phyloP scores from a whole-genome alignment of 495 filamentous ascomycete species.

The Hypomontagnella monticulosa region DNA sequence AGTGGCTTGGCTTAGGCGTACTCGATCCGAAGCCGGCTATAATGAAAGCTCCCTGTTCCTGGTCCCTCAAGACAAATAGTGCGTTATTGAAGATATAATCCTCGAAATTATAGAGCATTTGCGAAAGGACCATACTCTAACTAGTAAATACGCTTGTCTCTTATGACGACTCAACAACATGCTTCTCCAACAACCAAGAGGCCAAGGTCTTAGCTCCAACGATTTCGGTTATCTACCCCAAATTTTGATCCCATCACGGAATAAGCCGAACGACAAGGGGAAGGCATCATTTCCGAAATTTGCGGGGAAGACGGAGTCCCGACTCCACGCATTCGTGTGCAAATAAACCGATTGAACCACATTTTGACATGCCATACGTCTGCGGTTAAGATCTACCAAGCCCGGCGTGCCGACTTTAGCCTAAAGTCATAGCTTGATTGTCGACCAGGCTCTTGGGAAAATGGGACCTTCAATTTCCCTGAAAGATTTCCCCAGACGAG shows the following conservation, averaged over 20 bases:
- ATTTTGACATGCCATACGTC: slow-evolving; percentile 11
- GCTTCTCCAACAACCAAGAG: background rate
- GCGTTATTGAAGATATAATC: no score
- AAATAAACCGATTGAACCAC: slow-evolving; percentile 28
- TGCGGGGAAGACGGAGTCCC: slow-evolving; percentile 18
- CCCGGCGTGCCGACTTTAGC: slow-evolving; percentile 26
- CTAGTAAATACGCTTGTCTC: background rate
- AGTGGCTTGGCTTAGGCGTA: no score
- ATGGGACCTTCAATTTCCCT: slow-evolving; percentile 1
- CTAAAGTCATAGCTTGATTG: slow-evolving; percentile 23
- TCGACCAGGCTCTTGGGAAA: slow-evolving; percentile 33
- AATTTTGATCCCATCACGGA: slow-evolving; percentile 16
- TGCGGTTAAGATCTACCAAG: slow-evolving; percentile 21
- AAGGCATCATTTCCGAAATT: slow-evolving; percentile 6
- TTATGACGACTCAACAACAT: background rate
- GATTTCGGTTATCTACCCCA: slow-evolving; percentile 29
- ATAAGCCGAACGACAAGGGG: background rate
- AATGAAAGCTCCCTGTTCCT: no score
- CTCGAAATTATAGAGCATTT: no score
- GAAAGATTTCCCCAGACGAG: slow-evolving; percentile 7
- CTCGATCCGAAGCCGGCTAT: no score
- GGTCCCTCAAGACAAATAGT: no score
- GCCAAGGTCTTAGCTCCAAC: background rate
- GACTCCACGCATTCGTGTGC: slow-evolving; percentile 16
- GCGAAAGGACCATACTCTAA: background rate